Conservation (phyloP, 1,284 basidiomycete genomes). For the Dichomitus squalens region DNA sequence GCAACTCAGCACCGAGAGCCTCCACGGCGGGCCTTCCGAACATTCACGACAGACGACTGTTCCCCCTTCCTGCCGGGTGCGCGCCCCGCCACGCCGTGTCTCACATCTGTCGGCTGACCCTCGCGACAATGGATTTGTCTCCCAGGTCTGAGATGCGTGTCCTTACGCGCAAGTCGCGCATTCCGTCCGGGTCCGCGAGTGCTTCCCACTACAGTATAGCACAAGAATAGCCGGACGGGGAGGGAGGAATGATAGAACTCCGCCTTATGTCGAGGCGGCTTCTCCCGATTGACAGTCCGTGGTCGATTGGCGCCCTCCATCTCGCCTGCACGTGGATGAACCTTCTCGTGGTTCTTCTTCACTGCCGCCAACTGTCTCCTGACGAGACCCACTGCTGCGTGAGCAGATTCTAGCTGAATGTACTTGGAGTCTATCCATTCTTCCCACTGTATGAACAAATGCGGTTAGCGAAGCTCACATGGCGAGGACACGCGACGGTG, state of each 20-base stretch:
- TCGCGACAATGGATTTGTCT: background rate
- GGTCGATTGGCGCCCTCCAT: too few species aligned
- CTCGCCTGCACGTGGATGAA: too few species aligned
- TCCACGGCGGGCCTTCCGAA: conserved; percentile 14
- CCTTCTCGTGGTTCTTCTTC: too few species aligned
- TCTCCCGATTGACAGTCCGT: conserved; percentile 8
- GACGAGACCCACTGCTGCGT: background rate
- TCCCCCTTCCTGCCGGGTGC: background rate
- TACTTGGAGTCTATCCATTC: background rate
- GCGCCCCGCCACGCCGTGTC: background rate
- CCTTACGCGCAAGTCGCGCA: conserved; percentile 1
- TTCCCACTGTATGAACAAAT: background rate
- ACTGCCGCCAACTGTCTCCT: background rate
- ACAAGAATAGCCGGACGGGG: conserved; percentile 14
- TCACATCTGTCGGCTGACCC: conserved; percentile 17
- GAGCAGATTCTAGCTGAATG: background rate
- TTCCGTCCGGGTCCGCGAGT: conserved; percentile 12
- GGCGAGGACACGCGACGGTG: conserved; percentile 14
- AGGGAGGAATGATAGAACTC: background rate
- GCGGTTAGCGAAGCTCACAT: conserved; percentile 13
- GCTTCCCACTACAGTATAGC: conserved; percentile 6
- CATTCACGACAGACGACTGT: conserved; percentile 10
- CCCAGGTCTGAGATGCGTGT: background rate
- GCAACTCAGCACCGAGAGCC: background rate
- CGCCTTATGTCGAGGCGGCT: conserved; percentile 17